Evolutionary conservation across 345 rosid species (phyloP).

Genomic region (Gossypium rotundifolium): DNA sequence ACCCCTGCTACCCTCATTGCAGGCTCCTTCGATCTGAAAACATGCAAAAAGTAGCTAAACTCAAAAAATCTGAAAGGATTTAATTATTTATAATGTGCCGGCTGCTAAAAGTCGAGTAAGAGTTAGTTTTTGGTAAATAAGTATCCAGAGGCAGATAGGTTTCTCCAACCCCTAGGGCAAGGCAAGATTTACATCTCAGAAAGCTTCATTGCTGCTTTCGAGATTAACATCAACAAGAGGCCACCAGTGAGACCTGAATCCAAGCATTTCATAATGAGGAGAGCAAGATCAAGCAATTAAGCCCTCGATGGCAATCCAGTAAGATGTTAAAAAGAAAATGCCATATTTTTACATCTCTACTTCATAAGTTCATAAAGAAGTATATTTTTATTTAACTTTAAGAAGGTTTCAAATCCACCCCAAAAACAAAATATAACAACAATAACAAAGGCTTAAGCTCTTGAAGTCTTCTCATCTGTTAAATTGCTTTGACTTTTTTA

Average conservation of each 20-base stretch:
- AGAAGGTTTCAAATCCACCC: not conserved
- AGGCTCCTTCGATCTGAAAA: conserved; percentile 63
- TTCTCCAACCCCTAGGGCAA: not conserved
- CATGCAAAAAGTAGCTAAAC: conserved; percentile 2
- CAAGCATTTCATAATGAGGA: not conserved
- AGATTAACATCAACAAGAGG: not conserved
- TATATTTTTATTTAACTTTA: not conserved
- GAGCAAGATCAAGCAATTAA: not conserved
- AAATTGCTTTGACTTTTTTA: too few species aligned
- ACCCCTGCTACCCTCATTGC: conserved; percentile 50
- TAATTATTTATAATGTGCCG: not conserved
- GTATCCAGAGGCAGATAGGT: not conserved
- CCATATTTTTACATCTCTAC: not conserved
- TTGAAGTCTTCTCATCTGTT: not conserved
- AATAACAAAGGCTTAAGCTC: not conserved
- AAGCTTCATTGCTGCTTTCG: not conserved
- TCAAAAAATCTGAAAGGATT: not conserved
- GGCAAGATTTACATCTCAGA: not conserved
- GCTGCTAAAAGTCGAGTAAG: not conserved
- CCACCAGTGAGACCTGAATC: not conserved
- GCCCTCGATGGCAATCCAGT: not conserved
- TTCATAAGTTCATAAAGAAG: not conserved
- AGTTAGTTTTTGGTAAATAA: not conserved
- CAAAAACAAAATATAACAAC: not conserved
- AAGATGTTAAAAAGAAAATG: not conserved